Conservation (phyloP, 2,329 filamentous ascomycete genomes). For the Fusarium buxicola region DNA sequence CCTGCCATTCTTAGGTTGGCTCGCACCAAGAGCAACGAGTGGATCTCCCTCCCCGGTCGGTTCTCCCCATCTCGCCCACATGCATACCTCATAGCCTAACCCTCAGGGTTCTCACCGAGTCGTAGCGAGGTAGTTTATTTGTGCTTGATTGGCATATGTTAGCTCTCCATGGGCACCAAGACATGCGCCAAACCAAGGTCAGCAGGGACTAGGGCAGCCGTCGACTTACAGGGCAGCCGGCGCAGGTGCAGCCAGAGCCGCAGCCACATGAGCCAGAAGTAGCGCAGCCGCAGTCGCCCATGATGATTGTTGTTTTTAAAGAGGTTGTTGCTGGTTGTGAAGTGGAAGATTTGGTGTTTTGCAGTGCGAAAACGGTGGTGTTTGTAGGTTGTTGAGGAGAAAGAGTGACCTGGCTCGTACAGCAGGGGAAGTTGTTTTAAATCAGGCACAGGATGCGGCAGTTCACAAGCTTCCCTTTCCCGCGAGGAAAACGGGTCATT, state of each 20-base stretch:
- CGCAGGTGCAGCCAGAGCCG: slow-evolving; percentile 56
- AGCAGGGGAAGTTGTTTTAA: slow-evolving; percentile 31
- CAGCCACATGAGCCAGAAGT: slow-evolving; percentile 56
- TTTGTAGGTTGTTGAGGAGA: slow-evolving; percentile 20
- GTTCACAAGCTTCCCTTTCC: background rate
- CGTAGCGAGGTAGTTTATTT: slow-evolving; percentile 41
- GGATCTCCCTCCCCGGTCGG: slow-evolving; percentile 37
- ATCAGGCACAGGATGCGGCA: background rate
- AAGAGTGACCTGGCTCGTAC: slow-evolving; percentile 1
- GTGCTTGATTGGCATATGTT: slow-evolving; percentile 44
- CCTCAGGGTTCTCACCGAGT: slow-evolving; percentile 44
- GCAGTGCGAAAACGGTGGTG: slow-evolving; percentile 10
- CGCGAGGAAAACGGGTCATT: background rate
- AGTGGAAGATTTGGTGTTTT: too few relatives aligned
- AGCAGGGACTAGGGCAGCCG: slow-evolving; percentile 16
- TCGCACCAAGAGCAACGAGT: slow-evolving; percentile 34
- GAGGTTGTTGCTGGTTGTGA: slow-evolving; percentile 22
- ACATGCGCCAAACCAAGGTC: slow-evolving; percentile 18
- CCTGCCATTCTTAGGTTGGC: background rate
- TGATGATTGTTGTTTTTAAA: slow-evolving; percentile 46
- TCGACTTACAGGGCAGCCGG: slow-evolving; percentile 56
- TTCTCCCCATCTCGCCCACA: slow-evolving; percentile 15
- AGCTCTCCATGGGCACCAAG: slow-evolving; percentile 15
- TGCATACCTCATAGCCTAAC: slow-evolving; percentile 16
- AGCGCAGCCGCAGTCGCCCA: slow-evolving; percentile 58